Conservation (phyloP, 306 rosid species). For the Sindora glabra region DNA sequence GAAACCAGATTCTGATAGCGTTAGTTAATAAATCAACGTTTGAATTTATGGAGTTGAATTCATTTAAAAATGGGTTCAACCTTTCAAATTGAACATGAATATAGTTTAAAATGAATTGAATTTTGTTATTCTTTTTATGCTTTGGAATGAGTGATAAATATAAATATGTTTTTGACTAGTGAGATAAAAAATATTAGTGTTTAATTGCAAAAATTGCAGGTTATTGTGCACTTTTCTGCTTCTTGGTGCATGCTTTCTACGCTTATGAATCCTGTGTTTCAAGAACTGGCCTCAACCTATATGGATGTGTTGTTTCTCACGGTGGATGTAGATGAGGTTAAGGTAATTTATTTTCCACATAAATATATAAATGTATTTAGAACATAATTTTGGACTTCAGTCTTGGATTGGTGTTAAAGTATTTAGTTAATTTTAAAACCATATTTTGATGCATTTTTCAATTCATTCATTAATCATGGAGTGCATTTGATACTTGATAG, state of each 20-base stretch:
- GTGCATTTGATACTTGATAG: no score
- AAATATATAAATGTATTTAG: neutral
- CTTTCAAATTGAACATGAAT: no score
- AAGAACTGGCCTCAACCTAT: constrained; percentile 29
- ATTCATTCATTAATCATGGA: neutral
- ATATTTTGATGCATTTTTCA: neutral
- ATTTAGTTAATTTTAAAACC: neutral
- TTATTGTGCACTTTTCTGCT: constrained; percentile 46
- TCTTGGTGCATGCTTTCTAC: constrained; percentile 44
- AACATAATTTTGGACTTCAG: neutral
- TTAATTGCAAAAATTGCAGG: constrained; percentile 11
- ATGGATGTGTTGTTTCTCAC: constrained; percentile 23
- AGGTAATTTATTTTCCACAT: constrained; percentile 22
- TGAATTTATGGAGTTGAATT: no score
- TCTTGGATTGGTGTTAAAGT: neutral
- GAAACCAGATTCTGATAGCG: neutral
- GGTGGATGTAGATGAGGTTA: constrained; percentile 49
- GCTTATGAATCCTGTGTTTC: constrained; percentile 34
- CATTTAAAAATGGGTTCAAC: no score
- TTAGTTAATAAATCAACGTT: no score
- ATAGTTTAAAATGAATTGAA: no score
- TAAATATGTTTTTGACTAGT: no score
- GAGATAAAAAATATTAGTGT: no score
- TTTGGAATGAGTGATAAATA: no score
- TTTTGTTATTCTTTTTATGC: no score